phyloP scores from a whole-genome alignment of 495 filamentous ascomycete genomes.

The Penicillium coffeae region DNA sequence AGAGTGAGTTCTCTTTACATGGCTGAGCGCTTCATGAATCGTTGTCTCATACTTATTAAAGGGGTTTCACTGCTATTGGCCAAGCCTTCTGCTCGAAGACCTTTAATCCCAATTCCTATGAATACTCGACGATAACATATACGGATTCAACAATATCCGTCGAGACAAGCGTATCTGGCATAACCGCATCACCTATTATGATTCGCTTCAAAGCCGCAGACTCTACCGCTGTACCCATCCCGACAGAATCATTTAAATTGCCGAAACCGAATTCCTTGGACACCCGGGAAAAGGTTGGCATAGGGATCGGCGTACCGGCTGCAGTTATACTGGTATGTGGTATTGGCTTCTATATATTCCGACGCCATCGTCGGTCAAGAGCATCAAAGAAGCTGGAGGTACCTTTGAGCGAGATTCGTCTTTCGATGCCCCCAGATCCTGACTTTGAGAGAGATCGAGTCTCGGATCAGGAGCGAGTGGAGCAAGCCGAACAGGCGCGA shows the following conservation, averaged over 20 bases:
- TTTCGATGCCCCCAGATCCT: neutral
- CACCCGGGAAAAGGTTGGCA: neutral
- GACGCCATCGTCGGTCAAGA: neutral
- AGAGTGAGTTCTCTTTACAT: no score
- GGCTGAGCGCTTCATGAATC: no score
- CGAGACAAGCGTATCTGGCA: constrained; percentile 1
- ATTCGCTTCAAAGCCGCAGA: constrained; percentile 12
- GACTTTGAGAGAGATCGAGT: neutral
- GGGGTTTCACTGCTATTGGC: constrained; percentile 6
- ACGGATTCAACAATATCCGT: constrained; percentile 2
- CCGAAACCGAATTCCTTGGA: constrained; percentile 2
- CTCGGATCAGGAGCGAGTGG: neutral
- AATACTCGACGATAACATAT: constrained; percentile 5
- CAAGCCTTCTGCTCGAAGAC: constrained; percentile 6
- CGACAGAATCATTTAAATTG: constrained; percentile 6
- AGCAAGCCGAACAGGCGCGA: neutral
- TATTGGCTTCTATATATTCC: neutral
- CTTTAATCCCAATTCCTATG: constrained; percentile 9
- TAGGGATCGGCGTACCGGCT: constrained; percentile 1
- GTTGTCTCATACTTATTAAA: no score
- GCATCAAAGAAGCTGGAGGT: neutral
- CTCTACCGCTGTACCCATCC: constrained; percentile 10
- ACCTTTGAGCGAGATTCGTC: neutral
- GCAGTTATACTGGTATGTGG: neutral
- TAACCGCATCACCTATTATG: constrained; percentile 12